These are phyloP conservation scores for Aspergillus kassunensis DNA, from an alignment of 495 filamentous ascomycete genomes.

Conservation along the genomic window DNA sequence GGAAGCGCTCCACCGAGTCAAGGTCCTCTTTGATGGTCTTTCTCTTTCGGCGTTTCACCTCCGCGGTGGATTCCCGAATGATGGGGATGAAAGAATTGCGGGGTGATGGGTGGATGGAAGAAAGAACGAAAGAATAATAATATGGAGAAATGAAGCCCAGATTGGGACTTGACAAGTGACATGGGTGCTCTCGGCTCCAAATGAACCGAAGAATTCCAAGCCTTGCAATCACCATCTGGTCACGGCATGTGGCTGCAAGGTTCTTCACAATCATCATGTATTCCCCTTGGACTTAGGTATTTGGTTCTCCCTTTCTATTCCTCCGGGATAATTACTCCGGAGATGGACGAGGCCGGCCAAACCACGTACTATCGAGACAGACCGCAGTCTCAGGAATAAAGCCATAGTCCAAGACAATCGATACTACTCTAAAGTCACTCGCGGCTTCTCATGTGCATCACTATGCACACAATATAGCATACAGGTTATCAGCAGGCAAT, in stretches of 20 bases:
- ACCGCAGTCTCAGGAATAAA: background rate
- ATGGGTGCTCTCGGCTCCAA: constrained; percentile 1
- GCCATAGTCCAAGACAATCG: background rate
- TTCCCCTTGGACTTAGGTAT: too few relatives aligned
- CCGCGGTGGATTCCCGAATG: background rate
- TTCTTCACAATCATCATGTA: constrained; percentile 2
- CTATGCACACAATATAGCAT: constrained; percentile 9
- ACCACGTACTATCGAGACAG: background rate
- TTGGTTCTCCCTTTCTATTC: too few relatives aligned
- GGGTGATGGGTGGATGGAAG: too few relatives aligned
- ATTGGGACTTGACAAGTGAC: too few relatives aligned
- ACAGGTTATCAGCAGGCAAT: constrained; percentile 11
- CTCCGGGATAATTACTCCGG: background rate
- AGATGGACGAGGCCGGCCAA: background rate
- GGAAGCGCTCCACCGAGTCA: background rate
- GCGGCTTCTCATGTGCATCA: constrained; percentile 8
- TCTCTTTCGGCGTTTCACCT: background rate
- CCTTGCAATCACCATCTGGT: constrained; percentile 10
- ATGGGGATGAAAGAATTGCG: too few relatives aligned
- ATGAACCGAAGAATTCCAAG: constrained; percentile 10
- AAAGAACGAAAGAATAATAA: background rate
- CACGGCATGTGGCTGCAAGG: constrained; percentile 10
- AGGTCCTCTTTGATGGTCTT: background rate
- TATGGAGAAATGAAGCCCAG: too few relatives aligned
- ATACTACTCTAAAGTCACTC: background rate